Conservation (phyloP, 2,329 filamentous ascomycete genomes). For the Claviceps pazoutovae region DNA sequence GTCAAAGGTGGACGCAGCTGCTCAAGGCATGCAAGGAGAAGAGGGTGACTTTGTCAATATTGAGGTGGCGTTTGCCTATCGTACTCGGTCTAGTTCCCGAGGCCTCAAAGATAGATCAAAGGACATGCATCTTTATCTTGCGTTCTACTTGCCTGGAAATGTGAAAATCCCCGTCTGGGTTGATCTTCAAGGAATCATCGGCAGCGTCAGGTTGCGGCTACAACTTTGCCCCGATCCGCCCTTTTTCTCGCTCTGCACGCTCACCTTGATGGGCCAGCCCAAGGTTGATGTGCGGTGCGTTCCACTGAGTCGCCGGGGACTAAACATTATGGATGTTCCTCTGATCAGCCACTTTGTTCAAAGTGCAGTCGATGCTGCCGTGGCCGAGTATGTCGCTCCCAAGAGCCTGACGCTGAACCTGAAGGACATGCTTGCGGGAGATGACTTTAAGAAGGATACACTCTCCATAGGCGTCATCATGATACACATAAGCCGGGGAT, state of each 20-base stretch:
- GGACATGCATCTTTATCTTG: conserved; percentile 49
- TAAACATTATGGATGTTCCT: conserved; percentile 64
- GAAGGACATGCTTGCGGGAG: conserved; percentile 64
- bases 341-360: conserved; percentile 65
- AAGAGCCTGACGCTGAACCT: conserved; percentile 61
- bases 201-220: conserved; percentile 52
- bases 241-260: conserved; percentile 60
- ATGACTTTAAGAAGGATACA: conserved; percentile 69
- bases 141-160: conserved; percentile 52
- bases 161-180: conserved; percentile 55
- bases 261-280: conserved; percentile 63
- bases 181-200: conserved; percentile 57
- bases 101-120: conserved; percentile 58
- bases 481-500: conserved; percentile 51
- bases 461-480: conserved; percentile 48
- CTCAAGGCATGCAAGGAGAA: conserved; percentile 57
- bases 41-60: conserved; percentile 68
- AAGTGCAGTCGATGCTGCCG: conserved; percentile 56
- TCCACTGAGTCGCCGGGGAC: conserved; percentile 51
- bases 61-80: conserved; percentile 62
- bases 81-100: conserved; percentile 45
- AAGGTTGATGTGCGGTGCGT: conserved; percentile 58
- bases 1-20: conserved; percentile 19
- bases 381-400: conserved; percentile 63
- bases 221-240: conserved; percentile 65